Base-by-base conservation (phyloP, 75 land plant genomes). In the Selaginella moellendorffii region DNA sequence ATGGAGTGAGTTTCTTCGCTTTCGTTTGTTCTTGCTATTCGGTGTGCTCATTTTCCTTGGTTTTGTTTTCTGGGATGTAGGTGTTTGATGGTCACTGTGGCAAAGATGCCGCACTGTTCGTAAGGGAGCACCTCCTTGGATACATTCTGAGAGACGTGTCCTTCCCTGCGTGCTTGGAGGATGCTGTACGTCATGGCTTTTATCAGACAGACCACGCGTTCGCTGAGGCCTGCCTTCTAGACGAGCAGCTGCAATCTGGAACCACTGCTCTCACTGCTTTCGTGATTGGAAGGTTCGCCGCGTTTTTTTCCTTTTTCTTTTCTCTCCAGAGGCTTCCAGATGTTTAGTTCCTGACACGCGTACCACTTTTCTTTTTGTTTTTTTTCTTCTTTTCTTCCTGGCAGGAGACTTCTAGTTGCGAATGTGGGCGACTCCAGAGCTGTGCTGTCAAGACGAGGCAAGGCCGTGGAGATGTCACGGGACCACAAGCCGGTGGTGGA, bases 41-140 rank as follows among this genome's bases (percentile, higher is more conserved):
- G 18, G 26, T 20, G 1, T 62, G 63, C 28, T 14, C 28, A 25
- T 26, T 25, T 62, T 23, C 17, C 22, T 2, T 62, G 30, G 9
- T 29, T 60, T 12, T 68, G 29, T 19, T 61, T 25, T 1, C 27
- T 42, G 26, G 0, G 2, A 24, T 54, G 29, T 42, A 78, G 78
- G 78, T 85, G 18, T 83, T 83, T 83, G 89, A 85, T 74, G 89
- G 89, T 1, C 88, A 85, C 62, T 68, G 81, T 23, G 88, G 88
- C 5, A 61, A 79, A 24, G 77, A 80, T 27, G 88, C 85, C 24
- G 88, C 88, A n/a, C 64, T 76, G 31, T 85, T 71, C 68, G 53
- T 85, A 36, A 73, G 72, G 59, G 65, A 71, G 36, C 77, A 85
- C 69, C 76, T 69, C 14, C 71, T 76, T 52, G 77, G 42, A 54